Conservation (phyloP, 2,329 filamentous ascomycete species). For the Fusarium duplospermum region DNA sequence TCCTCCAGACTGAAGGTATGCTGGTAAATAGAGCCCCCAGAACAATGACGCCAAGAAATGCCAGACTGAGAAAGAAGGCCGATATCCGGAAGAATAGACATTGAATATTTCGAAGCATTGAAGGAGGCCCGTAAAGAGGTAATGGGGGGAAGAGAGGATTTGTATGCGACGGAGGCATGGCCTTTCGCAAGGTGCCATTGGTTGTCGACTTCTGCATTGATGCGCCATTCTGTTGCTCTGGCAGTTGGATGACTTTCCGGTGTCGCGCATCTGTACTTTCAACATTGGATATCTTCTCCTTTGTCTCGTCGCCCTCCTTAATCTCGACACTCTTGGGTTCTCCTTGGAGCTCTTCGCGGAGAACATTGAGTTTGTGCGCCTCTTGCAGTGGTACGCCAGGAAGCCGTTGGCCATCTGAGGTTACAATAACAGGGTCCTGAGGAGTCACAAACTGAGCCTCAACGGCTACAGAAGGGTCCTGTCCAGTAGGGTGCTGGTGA, state of each 20-base stretch:
- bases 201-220: constrained; percentile 58
- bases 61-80: constrained; percentile 81
- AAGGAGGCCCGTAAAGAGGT: constrained; percentile 83
- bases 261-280: constrained; percentile 45
- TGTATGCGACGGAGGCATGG: constrained; percentile 74
- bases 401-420: constrained; percentile 72
- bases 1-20: constrained; percentile 63
- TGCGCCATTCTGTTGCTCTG: constrained; percentile 48
- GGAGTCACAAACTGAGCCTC: constrained; percentile 75
- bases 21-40: constrained; percentile 78
- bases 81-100: constrained; percentile 72
- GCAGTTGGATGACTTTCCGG: constrained; percentile 41
- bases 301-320: constrained; percentile 39
- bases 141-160: constrained; percentile 87
- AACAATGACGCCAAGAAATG: constrained; percentile 82
- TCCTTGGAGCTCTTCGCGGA: constrained; percentile 63
- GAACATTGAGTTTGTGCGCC: constrained; percentile 75
- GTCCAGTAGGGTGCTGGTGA: constrained; percentile 48
- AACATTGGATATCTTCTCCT: constrained; percentile 45
- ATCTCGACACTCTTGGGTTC: constrained; percentile 43
- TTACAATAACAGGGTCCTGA: constrained; percentile 78
- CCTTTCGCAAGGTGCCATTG: constrained; percentile 57
- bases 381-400: constrained; percentile 77
- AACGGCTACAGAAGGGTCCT: constrained; percentile 61
- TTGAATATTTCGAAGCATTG: constrained; percentile 72